These are phyloP conservation scores for Ganoderma meredithae DNA, from an alignment of 1,284 basidiomycete genomes.

Conservation along the genomic window DNA sequence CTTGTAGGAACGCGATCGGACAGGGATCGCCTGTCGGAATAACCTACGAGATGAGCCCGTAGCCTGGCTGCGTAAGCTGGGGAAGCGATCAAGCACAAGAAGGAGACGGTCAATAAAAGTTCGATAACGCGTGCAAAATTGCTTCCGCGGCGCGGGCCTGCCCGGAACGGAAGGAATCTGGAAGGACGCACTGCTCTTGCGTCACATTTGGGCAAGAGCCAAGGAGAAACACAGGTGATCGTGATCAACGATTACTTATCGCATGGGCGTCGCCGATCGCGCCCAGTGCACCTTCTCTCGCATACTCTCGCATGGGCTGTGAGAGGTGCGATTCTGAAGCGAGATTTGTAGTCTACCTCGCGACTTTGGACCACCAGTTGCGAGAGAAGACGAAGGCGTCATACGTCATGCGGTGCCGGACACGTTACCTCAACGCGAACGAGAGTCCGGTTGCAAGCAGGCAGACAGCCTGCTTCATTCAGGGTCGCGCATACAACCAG, in stretches of 20 bases:
- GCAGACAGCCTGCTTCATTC: neutral
- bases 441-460: neutral
- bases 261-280: neutral
- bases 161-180: neutral
- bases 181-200: constrained; percentile 12
- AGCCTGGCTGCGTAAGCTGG: constrained; percentile 5
- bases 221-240: constrained; percentile 25
- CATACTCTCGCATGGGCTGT: neutral
- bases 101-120: neutral
- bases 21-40: neutral
- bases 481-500: constrained; percentile 2
- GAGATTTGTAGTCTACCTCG: neutral
- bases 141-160: constrained; percentile 16
- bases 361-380: neutral
- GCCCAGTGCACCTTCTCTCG: no score
- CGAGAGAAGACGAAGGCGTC: neutral
- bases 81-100: neutral
- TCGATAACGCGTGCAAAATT: constrained; percentile 9
- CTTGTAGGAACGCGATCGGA: constrained; percentile 2
- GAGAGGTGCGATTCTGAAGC: neutral
- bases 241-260: constrained; percentile 25
- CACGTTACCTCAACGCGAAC: neutral
- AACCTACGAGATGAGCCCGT: neutral
- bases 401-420: constrained; percentile 7
- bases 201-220: neutral